A percentile compares a stretch with the other conserved stretches of the same genome.
These are phyloP conservation scores for Hypoxylon trugodes DNA, from an alignment of 495 filamentous ascomycete genomes.

Conservation along the genomic window DNA sequence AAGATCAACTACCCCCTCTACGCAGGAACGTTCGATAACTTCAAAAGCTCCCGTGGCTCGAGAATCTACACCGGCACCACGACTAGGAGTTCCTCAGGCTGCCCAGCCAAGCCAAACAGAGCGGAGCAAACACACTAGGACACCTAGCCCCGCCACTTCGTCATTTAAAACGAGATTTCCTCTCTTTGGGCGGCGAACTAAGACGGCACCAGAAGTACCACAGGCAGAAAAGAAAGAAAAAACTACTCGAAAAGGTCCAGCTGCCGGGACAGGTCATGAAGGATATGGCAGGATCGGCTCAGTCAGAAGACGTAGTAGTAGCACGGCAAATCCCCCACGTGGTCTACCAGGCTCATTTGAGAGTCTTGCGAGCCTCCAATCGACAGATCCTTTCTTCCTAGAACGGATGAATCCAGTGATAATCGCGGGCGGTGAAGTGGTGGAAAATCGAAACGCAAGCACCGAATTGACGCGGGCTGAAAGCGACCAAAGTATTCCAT, in stretches of 20 bases:
- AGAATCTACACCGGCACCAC: slow-evolving; percentile 51
- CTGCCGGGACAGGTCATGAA: slow-evolving; percentile 94
- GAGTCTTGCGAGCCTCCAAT: slow-evolving; percentile 51
- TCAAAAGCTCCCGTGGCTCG: slow-evolving; percentile 45
- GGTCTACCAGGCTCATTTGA: slow-evolving; percentile 61
- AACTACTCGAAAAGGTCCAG: slow-evolving; percentile 76
- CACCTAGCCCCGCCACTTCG: slow-evolving; percentile 59
- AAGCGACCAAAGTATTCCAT: slow-evolving; percentile 66
- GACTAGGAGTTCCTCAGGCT: slow-evolving; percentile 36
- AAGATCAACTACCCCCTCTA: slow-evolving; percentile 43
- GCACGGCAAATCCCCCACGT: slow-evolving; percentile 54
- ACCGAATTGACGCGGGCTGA: slow-evolving; percentile 66
- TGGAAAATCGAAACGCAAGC: slow-evolving; percentile 65
- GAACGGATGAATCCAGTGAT: slow-evolving; percentile 87
- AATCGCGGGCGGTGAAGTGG: slow-evolving; percentile 76
- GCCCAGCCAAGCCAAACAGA: slow-evolving; percentile 44
- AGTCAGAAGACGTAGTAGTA: slow-evolving; percentile 67
- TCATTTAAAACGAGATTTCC: slow-evolving; percentile 69
- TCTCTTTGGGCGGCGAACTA: slow-evolving; percentile 78
- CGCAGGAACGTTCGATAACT: slow-evolving; percentile 26
- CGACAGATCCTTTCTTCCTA: slow-evolving; percentile 64
- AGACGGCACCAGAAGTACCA: slow-evolving; percentile 64
- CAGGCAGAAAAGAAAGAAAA: slow-evolving; percentile 64
- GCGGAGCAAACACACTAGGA: slow-evolving; percentile 45
- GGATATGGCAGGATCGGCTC: slow-evolving; percentile 82